phyloP scores from a whole-genome alignment of 2,329 filamentous ascomycete species.

The Aspergillus sp. region DNA sequence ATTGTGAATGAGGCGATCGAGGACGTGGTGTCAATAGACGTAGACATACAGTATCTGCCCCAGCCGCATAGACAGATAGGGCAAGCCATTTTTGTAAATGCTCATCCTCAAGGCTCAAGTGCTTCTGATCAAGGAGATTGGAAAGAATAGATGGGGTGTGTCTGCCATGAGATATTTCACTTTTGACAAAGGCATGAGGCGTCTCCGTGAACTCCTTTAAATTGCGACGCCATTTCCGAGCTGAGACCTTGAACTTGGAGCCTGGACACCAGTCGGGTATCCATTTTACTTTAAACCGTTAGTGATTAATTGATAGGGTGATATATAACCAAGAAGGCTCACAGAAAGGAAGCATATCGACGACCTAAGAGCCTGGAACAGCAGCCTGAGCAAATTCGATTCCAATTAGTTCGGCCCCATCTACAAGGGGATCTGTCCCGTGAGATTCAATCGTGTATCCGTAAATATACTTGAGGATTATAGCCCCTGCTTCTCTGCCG shows the following conservation, averaged over 20 bases:
- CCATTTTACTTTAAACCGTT: background rate
- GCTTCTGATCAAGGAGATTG: background rate
- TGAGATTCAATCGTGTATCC: conserved; percentile 1
- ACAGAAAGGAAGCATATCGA: conserved; percentile 1
- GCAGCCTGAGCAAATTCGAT: background rate
- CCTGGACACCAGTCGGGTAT: conserved; percentile 2
- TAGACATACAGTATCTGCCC: background rate
- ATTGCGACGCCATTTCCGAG: background rate
- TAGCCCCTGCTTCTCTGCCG: background rate
- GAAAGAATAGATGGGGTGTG: background rate
- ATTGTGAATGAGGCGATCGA: no score
- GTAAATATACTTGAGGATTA: conserved; percentile 2
- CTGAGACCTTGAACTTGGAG: background rate
- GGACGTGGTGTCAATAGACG: background rate
- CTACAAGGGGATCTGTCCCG: background rate
- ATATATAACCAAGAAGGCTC: background rate
- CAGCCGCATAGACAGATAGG: background rate
- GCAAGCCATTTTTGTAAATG: background rate
- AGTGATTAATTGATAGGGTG: no score
- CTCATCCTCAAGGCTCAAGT: background rate
- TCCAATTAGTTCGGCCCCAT: background rate
- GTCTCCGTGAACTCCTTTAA: background rate
- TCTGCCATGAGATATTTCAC: background rate
- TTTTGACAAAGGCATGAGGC: conserved; percentile 1
- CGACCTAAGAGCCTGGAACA: background rate